These are phyloP conservation scores for Aspergillus tamarii DNA, from an alignment of 2,329 filamentous ascomycete species.

Conservation along the genomic window DNA sequence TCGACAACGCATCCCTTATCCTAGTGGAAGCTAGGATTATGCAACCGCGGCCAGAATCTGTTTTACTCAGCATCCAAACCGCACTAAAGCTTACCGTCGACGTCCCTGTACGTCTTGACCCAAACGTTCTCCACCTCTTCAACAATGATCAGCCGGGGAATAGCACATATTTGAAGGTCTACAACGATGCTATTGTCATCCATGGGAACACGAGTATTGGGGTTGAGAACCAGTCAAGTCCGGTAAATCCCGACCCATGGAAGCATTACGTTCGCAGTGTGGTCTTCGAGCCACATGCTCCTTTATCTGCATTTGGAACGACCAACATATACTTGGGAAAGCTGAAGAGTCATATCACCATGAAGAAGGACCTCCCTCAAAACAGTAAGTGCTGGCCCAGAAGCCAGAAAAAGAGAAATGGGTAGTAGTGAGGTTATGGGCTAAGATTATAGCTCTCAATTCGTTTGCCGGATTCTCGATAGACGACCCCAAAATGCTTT, in stretches of 20 bases:
- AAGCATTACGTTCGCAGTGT: slow-evolving; percentile 3
- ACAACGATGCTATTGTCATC: slow-evolving; percentile 20
- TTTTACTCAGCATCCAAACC: slow-evolving; percentile 23
- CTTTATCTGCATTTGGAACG: slow-evolving; percentile 2
- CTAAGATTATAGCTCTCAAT: slow-evolving; percentile 20
- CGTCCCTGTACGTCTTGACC: slow-evolving; percentile 23
- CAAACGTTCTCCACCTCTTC: slow-evolving; percentile 21
- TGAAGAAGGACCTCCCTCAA: slow-evolving; percentile 23
- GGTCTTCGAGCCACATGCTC: slow-evolving; percentile 2
- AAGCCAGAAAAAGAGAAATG: not conserved
- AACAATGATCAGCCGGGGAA: slow-evolving; percentile 19
- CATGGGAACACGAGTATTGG: slow-evolving; percentile 26
- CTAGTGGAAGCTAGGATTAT: slow-evolving; percentile 31
- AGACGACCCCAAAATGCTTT: slow-evolving; percentile 22
- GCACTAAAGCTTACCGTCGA: slow-evolving; percentile 25
- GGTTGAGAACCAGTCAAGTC: slow-evolving; percentile 17
- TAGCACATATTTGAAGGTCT: slow-evolving; percentile 3
- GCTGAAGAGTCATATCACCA: slow-evolving; percentile 23
- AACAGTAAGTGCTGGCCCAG: slow-evolving; percentile 14
- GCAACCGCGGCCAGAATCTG: slow-evolving; percentile 24
- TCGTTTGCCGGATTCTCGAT: slow-evolving; percentile 25
- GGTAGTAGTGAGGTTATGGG: not conserved
- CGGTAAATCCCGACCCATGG: not conserved
- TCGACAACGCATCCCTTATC: slow-evolving; percentile 47
- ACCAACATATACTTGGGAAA: slow-evolving; percentile 1